Base-by-base conservation (phyloP, 768 basidiomycete species). In the Dacryopinax spathularia region DNA sequence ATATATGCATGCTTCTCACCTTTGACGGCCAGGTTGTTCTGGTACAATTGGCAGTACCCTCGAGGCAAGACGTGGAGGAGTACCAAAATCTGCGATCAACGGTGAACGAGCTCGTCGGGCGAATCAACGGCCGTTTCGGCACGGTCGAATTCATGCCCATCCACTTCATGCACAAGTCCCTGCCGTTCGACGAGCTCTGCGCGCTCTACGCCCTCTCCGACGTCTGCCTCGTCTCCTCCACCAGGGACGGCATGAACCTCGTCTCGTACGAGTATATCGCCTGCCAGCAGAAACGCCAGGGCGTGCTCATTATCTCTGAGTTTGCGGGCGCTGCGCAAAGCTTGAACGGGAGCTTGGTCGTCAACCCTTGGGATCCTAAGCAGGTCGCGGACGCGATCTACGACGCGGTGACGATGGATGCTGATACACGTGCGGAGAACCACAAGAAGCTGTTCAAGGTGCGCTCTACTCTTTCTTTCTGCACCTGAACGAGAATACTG, bases 121-220 rank as follows among this genome's bases (percentile, higher is more conserved):
- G 95, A 27, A 98, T 99, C 76, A 99, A 99, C 72, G 96, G 96
- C 7, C 88, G 93, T 9, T 99, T 99, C 70, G 96, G 96, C 33
- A 98, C 96, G 1, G 93, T 98, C 71, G 96, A 99, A 69, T 98
- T 95, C 73, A 96, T 97, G 91, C 96, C 96, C 5, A 98, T 99
- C 65, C 96, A 98, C 75, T 98, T 96, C 75, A 91, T 98, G 91
- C 95, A 98, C 81, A 94, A 94, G 75, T 88, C 85, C 67, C 78
- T 98, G 62, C 76, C 85, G 0, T 94, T 97, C 71, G 91, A 96
- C 72, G 96, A 99, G 72, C 82, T 99, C 7, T 94, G 92, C 65
- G 96, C 96, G n/a, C 81, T 99, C 62, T 99, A 98, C 72, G 92
- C 95, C 22, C 82, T 97, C 69, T 91, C 89, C 71, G 96, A 98